Evolutionary conservation across 257 asterid species (phyloP).

Genomic region (Gentiana dahurica): DNA sequence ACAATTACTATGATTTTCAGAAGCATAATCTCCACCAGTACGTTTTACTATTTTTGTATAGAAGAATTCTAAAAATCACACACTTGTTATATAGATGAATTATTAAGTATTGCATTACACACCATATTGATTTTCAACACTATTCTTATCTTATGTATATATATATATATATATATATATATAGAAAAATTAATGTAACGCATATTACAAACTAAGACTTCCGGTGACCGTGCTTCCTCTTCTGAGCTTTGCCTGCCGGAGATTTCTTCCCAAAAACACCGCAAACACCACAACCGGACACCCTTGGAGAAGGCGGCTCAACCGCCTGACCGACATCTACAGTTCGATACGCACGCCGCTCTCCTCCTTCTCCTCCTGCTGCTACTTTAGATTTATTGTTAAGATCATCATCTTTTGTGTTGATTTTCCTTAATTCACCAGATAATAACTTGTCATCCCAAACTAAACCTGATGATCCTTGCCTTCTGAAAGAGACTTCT

Average conservation of each 20-base stretch:
- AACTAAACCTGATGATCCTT: constrained; percentile 42
- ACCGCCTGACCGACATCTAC: constrained; percentile 13
- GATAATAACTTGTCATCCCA: constrained; percentile 36
- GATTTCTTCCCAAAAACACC: constrained; percentile 24
- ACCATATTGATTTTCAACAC: too few species aligned
- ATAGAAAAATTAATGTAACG: too few species aligned
- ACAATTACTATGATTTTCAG: too few species aligned
- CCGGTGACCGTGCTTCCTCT: constrained; percentile 18
- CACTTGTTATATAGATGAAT: too few species aligned
- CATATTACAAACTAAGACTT: constrained; percentile 11
- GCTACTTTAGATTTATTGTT: neutral
- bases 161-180: too few species aligned
- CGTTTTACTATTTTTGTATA: too few species aligned
- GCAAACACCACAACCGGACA: constrained; percentile 33
- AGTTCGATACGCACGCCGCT: constrained; percentile 6
- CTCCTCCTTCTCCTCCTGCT: constrained; percentile 7
- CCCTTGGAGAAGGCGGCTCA: constrained; percentile 46
- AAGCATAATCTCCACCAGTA: too few species aligned
- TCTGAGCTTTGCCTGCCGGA: constrained; percentile 14
- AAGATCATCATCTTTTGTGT: constrained; percentile 11
- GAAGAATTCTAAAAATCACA: too few species aligned
- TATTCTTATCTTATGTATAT: too few species aligned
- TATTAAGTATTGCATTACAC: too few species aligned
- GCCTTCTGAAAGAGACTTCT: constrained; percentile 36
- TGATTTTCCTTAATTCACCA: constrained; percentile 22